Evolutionary conservation across 2,329 filamentous ascomycete genomes (phyloP).

Genomic region (Pleoardoris graminearum): DNA sequence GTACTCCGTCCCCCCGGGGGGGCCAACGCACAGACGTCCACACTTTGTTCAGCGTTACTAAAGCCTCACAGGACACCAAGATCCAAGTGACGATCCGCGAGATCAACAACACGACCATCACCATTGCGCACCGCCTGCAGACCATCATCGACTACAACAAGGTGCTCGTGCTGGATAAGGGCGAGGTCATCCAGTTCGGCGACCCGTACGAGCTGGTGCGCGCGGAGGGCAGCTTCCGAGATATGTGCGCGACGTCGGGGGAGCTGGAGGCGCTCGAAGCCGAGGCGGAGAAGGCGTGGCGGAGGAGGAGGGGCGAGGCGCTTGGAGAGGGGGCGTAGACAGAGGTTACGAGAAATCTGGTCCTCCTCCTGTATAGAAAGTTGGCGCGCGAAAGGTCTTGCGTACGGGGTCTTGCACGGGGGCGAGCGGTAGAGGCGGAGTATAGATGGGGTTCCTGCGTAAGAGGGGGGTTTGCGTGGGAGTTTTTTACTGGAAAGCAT

Average conservation of each 20-base stretch:
- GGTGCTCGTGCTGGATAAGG: constrained; percentile 90
- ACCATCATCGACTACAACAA: constrained; percentile 99
- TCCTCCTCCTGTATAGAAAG: too few species aligned
- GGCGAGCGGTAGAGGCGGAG: too few species aligned
- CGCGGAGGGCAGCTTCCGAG: constrained; percentile 66
- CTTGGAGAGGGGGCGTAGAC: too few species aligned
- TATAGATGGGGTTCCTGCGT: too few species aligned
- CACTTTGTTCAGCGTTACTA: not conserved
- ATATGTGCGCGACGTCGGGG: constrained; percentile 71
- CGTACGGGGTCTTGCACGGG: too few species aligned
- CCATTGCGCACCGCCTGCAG: constrained; percentile 91
- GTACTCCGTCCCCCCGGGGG: too few species aligned
- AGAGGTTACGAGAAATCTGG: too few species aligned
- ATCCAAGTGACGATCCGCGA: constrained; percentile 97
- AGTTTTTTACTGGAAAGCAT: too few species aligned
- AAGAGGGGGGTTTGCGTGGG: too few species aligned
- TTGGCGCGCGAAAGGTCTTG: too few species aligned
- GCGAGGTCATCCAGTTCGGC: constrained; percentile 84
- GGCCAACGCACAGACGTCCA: too few species aligned
- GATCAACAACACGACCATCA: constrained; percentile 88
- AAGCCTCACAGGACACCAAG: constrained; percentile 86
- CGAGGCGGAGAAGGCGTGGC: constrained; percentile 57
- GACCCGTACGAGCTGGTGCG: constrained; percentile 74
- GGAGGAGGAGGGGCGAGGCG: constrained; percentile 13
- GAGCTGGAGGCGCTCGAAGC: constrained; percentile 58